Conservation (phyloP, 1,284 basidiomycete genomes). For the Trichosporon sp. region DNA sequence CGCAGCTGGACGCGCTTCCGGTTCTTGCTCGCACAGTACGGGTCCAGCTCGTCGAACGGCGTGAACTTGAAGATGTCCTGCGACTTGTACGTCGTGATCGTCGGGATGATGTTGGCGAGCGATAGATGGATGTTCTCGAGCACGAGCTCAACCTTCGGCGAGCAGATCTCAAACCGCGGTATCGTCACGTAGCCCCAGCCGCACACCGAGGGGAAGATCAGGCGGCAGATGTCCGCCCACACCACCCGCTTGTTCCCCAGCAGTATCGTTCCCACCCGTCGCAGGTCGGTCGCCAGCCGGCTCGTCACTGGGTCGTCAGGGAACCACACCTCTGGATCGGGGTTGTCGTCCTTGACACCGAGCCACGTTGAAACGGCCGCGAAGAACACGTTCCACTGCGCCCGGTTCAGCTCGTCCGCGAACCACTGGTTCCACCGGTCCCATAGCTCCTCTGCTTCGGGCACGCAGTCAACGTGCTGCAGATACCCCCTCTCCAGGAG, state of each 20-base stretch:
- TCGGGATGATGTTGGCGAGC: slow-evolving; percentile 16
- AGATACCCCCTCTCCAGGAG: slow-evolving; percentile 11
- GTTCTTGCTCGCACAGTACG: background rate
- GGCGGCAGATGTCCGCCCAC: slow-evolving; percentile 12
- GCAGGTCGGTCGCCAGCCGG: background rate
- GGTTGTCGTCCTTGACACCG: background rate
- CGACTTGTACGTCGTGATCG: slow-evolving; percentile 5
- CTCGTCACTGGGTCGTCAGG: slow-evolving; percentile 14
- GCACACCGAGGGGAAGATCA: background rate
- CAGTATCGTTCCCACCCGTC: background rate
- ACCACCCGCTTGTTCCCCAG: slow-evolving; percentile 12
- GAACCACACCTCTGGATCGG: background rate
- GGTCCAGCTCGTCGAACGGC: slow-evolving; percentile 7
- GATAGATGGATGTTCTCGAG: slow-evolving; percentile 18
- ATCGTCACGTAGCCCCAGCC: slow-evolving; percentile 14
- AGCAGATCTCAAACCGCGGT: slow-evolving; percentile 13
- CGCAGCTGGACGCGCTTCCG: background rate
- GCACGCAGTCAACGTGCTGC: background rate
- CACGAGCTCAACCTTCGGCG: slow-evolving; percentile 13
- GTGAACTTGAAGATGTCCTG: slow-evolving; percentile 8
- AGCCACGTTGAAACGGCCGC: slow-evolving; percentile 4
- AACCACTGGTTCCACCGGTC: slow-evolving; percentile 1
- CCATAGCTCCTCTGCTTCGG: background rate
- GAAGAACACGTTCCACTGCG: slow-evolving; percentile 16
- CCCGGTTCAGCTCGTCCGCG: slow-evolving; percentile 10